phyloP scores from a whole-genome alignment of 768 basidiomycete genomes.

The Mycena albidolilacea region DNA sequence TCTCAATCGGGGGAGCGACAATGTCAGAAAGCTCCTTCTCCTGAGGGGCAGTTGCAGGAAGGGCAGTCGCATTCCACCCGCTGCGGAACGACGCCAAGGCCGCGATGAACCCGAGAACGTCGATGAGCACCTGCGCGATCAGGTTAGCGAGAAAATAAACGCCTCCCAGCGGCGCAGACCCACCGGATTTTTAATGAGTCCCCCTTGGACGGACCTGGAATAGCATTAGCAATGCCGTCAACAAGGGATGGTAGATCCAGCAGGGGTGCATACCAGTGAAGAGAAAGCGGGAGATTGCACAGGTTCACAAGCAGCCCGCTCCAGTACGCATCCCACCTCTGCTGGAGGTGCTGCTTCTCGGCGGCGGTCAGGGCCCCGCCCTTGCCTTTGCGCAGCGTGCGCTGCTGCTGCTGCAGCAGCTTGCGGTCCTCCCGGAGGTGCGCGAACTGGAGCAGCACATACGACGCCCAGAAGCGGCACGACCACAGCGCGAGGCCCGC shows the following conservation, averaged over 20 bases:
- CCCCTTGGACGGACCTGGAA: conserved; percentile 75
- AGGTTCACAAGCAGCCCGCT: conserved; percentile 81
- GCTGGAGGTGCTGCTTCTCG: conserved; percentile 70
- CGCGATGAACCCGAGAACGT: conserved; percentile 55
- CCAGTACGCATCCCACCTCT: conserved; percentile 78
- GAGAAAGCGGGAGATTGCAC: conserved; percentile 84
- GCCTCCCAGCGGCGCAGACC: conserved; percentile 37
- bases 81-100: conserved; percentile 31
- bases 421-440: conserved; percentile 80
- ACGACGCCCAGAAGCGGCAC: conserved; percentile 85
- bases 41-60: conserved; percentile 19
- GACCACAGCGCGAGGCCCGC: conserved; percentile 76
- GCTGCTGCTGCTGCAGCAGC: conserved; percentile 69
- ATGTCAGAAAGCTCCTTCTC: conserved; percentile 29
- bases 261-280: conserved; percentile 76
- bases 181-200: conserved; percentile 78
- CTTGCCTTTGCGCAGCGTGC: conserved; percentile 70
- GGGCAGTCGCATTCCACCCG: conserved; percentile 35
- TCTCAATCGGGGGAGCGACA: conserved; percentile 30
- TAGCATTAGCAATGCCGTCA: neutral
- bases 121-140: conserved; percentile 56
- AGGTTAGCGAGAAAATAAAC: conserved; percentile 22
- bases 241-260: neutral
- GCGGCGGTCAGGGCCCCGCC: conserved; percentile 59
- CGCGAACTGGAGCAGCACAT: conserved; percentile 82